These are phyloP conservation scores for Lentinula detonsa DNA, from an alignment of 768 basidiomycete genomes.

Conservation along the genomic window DNA sequence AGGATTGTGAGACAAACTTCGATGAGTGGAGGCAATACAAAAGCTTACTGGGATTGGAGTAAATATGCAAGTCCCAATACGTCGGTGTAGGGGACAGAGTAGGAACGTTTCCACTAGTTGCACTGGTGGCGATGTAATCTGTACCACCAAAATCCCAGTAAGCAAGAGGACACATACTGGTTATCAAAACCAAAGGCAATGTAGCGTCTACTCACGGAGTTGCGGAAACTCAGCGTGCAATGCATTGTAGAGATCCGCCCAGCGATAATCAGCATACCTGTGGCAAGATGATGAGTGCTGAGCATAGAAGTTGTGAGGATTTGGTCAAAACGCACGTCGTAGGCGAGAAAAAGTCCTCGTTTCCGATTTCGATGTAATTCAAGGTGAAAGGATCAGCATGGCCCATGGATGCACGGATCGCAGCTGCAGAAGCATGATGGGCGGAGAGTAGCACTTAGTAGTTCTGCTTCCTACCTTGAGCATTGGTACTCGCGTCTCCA, in stretches of 20 bases:
- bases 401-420: constrained; percentile 49
- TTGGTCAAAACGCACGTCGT: constrained; percentile 9
- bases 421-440: constrained; percentile 23
- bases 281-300: neutral
- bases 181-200: too few species aligned
- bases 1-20: constrained; percentile 6
- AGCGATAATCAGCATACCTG: constrained; percentile 20
- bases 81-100: constrained; percentile 22
- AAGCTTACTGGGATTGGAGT: constrained; percentile 31
- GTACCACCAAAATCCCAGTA: neutral
- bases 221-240: constrained; percentile 10
- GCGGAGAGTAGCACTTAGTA: too few species aligned
- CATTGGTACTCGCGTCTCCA: constrained; percentile 42
- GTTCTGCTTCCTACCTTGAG: constrained; percentile 20
- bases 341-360: constrained; percentile 30
- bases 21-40: neutral
- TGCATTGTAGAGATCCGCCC: constrained; percentile 3
- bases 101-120: constrained; percentile 19
- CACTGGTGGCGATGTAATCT: constrained; percentile 40
- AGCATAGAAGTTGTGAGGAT: neutral
- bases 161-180: too few species aligned
- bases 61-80: constrained; percentile 39
- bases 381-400: constrained; percentile 49
- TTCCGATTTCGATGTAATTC: constrained; percentile 50
- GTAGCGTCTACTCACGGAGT: constrained; percentile 2